These are phyloP conservation scores for Maudiozyma humilis DNA, from an alignment of 1,139 yeast species.

Conservation along the genomic window DNA sequence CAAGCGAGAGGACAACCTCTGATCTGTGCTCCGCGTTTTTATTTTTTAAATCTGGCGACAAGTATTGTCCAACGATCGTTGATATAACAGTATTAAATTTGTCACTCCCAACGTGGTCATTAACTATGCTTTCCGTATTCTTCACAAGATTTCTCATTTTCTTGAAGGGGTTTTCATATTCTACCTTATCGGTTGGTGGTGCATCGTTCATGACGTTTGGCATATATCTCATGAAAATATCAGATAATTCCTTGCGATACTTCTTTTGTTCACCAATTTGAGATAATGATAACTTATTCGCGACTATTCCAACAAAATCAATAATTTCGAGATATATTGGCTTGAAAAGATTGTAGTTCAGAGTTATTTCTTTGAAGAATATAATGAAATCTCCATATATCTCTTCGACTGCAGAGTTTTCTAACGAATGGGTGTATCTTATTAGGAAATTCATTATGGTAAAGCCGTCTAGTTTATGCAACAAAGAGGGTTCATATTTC, in stretches of 20 bases:
- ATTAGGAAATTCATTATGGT: conserved; percentile 29
- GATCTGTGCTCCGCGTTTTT: conserved; percentile 31
- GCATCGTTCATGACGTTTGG: conserved; percentile 33
- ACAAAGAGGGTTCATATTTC: conserved; percentile 25
- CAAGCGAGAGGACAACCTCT: conserved; percentile 35
- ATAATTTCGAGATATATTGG: conserved; percentile 46
- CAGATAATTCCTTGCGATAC: conserved; percentile 58
- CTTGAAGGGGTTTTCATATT: conserved; percentile 8
- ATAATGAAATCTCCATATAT: conserved; percentile 51
- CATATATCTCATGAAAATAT: conserved; percentile 50
- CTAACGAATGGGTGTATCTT: conserved; percentile 54
- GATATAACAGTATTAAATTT: conserved; percentile 39
- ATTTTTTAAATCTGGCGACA: conserved; percentile 40
- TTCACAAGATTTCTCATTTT: conserved; percentile 34
- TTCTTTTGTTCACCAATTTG: conserved; percentile 57
- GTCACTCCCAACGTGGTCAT: conserved; percentile 41
- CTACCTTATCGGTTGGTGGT: conserved; percentile 9
- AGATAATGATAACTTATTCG: conserved; percentile 48
- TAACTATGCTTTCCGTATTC: conserved; percentile 37
- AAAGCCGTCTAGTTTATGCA: conserved; percentile 17
- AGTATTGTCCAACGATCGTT: conserved; percentile 39
- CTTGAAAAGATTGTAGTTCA: conserved; percentile 43
- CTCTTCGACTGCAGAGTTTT: conserved; percentile 69
- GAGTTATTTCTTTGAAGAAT: conserved; percentile 52
- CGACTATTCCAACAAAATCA: conserved; percentile 42